A percentile compares a stretch with the other conserved stretches of the same genome.
Conservation (phyloP, 441 rosid species). For the Euphorbia corollata region DNA sequence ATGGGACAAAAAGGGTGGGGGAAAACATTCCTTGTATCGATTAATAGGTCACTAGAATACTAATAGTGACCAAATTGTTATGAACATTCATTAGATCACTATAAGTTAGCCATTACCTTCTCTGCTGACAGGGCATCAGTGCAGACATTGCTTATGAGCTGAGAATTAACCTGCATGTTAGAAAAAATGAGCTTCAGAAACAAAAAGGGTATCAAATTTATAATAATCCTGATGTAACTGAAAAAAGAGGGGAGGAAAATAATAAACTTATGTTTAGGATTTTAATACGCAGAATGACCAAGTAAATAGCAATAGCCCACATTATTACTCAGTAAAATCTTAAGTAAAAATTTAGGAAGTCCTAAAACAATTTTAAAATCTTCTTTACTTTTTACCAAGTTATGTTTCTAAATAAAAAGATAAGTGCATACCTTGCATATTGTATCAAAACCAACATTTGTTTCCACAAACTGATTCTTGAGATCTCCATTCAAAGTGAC, state of each 20-base stretch:
- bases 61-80: background rate
- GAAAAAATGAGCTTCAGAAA: background rate
- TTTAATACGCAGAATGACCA: background rate
- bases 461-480: conserved; percentile 93
- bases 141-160: conserved; percentile 96
- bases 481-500: conserved; percentile 97
- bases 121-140: conserved; percentile 98
- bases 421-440: conserved; percentile 65
- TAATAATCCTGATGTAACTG: background rate
- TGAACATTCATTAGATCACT: background rate
- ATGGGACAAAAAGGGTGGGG: background rate
- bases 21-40: conserved; percentile 1
- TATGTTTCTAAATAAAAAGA: background rate
- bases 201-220: background rate
- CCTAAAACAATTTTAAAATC: too few relatives aligned
- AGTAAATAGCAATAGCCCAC: background rate
- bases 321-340: background rate
- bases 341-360: too few relatives aligned
- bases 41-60: background rate
- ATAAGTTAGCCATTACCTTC: conserved; percentile 48
- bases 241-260: background rate
- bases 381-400: background rate
- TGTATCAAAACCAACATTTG: conserved; percentile 96
- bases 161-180: conserved; percentile 73
- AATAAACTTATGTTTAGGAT: background rate